Base-by-base conservation (phyloP, 306 rosid genomes). In the Cicer yamashitae region DNA sequence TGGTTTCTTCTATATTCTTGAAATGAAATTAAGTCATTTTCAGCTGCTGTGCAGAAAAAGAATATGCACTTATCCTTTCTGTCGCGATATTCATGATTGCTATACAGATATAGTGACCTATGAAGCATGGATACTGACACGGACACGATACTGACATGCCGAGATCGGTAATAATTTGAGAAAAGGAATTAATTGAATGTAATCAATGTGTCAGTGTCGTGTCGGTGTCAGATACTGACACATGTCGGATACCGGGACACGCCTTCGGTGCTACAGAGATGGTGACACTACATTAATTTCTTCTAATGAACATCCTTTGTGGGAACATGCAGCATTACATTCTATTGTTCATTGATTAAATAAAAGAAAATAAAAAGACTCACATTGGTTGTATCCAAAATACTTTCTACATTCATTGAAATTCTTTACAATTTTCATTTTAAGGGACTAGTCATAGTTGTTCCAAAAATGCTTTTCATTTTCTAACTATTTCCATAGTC, bases 1-100 rank as follows among this genome's bases (percentile, higher is more conserved):
- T 53, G 10, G 34, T 52, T 48, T 53, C 12, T 41, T 5, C 53
- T 59, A 53, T 10, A 17, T 79, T 71, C 17, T 39, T 51, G 25
- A 50, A 71, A 18, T 68, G 71, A 58, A 52, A 75, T 17, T 56
- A 22, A 37, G 56, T 48, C 63, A 39, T 73, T 53, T 48, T 68
- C 60, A 12, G 3, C 14, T 38, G 10, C 8, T 12, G 6, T 17
- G 43, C 15, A 46, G 20, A 41, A 65, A 39, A 71, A 15, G 17
- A 40, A 60, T 38, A 50, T 50, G 63, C 3, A 38, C 13, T 48
- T 62, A 52, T 25, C 41, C 52, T 52, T 22, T 68, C 57, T 74
- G 58, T 67, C 60, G 9, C 22, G 7, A 17, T 40, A 15, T 66
- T 52, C 34, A 53, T 66, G 38, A 22, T 52, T 54, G 59, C 68